A percentile compares a stretch with the other conserved stretches of the same genome.
These are phyloP conservation scores for Dendrobium officinale DNA, from an alignment of 106 monocot genomes.

Conservation along the genomic window DNA sequence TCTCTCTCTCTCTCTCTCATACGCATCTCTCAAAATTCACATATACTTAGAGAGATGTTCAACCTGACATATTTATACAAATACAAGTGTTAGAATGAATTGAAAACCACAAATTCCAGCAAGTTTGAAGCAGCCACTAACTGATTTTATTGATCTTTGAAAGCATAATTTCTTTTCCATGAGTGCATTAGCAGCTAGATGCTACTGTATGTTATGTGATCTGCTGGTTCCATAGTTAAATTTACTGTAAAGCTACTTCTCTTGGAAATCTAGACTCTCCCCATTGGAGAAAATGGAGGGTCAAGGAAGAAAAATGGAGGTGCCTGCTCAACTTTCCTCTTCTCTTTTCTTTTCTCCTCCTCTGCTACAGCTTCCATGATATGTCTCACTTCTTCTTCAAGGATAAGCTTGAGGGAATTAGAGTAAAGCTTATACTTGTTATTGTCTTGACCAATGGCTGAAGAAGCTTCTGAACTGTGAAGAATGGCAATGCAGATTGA, in stretches of 20 bases:
- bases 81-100: background rate
- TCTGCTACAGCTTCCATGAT: conserved; percentile 40
- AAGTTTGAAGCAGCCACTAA: background rate
- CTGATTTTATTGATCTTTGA: no score
- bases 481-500: conserved; percentile 57
- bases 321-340: conserved; percentile 18
- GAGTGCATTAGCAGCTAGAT: no score
- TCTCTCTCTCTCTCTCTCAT: no score
- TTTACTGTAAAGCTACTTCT: no score
- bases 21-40: no score
- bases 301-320: conserved; percentile 38
- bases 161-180: no score
- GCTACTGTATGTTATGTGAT: no score
- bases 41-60: background rate
- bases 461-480: conserved; percentile 46
- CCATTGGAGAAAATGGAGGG: conserved; percentile 67
- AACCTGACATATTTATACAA: background rate
- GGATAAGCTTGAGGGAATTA: conserved; percentile 45
- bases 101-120: background rate
- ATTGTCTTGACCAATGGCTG: conserved; percentile 24
- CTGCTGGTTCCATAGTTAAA: no score
- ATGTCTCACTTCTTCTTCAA: conserved; percentile 55
- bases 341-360: conserved; percentile 41
- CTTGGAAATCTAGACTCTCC: conserved; percentile 28
- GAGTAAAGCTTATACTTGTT: conserved; percentile 32